A percentile compares a stretch with the other conserved stretches of the same genome.
These are phyloP conservation scores for Talaromyces atroroseus DNA, from an alignment of 2,329 filamentous ascomycete species.

Conservation along the genomic window DNA sequence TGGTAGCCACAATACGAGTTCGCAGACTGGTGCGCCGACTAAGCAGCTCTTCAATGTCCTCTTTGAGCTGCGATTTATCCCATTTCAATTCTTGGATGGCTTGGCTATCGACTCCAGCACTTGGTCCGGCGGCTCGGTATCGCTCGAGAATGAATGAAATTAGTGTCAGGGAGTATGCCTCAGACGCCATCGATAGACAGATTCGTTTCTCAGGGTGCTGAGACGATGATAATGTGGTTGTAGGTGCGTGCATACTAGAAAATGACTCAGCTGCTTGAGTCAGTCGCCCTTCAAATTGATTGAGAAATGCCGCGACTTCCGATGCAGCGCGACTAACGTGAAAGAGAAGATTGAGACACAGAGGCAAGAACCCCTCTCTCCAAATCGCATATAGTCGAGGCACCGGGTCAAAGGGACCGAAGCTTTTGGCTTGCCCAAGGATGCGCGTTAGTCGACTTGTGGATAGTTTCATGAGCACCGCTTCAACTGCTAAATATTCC, in stretches of 20 bases:
- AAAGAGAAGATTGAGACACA: slow-evolving; percentile 81
- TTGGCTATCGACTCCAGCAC: slow-evolving; percentile 50
- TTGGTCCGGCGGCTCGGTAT: slow-evolving; percentile 59
- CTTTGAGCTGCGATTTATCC: slow-evolving; percentile 66
- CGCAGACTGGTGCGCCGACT: slow-evolving; percentile 62
- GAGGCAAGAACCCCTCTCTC: slow-evolving; percentile 78
- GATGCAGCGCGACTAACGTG: slow-evolving; percentile 74
- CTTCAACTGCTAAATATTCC: slow-evolving; percentile 84
- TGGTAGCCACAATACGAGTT: slow-evolving; percentile 67
- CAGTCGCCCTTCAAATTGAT: slow-evolving; percentile 79
- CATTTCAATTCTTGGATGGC: slow-evolving; percentile 70
- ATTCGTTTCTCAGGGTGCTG: slow-evolving; percentile 54
- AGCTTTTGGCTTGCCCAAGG: slow-evolving; percentile 61
- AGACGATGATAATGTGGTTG: slow-evolving; percentile 42
- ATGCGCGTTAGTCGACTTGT: slow-evolving; percentile 73
- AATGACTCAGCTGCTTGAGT: slow-evolving; percentile 66
- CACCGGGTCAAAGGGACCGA: slow-evolving; percentile 73
- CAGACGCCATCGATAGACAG: slow-evolving; percentile 66
- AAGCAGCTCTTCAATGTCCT: slow-evolving; percentile 80
- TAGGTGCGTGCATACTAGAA: slow-evolving; percentile 46
- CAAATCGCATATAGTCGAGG: slow-evolving; percentile 82
- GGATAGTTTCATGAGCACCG: slow-evolving; percentile 70
- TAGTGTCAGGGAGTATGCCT: slow-evolving; percentile 73
- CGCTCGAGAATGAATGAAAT: slow-evolving; percentile 66
- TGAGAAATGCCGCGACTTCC: slow-evolving; percentile 81